Evolutionary conservation across 495 filamentous ascomycete genomes (phyloP).

Genomic region (Darksidea phi): DNA sequence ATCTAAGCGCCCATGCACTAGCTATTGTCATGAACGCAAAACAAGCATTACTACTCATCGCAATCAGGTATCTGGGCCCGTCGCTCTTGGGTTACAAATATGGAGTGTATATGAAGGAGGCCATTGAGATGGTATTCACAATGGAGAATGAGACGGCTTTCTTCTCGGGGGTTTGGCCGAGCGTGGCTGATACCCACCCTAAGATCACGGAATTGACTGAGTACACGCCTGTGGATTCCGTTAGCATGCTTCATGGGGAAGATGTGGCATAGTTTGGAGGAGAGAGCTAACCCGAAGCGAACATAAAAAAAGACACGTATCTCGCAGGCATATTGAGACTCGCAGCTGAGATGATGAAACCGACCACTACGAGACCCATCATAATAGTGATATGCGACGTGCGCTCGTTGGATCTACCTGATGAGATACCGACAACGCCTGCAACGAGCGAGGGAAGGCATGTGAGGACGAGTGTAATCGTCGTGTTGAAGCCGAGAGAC

Average conservation of each 20-base stretch:
- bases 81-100: slow-evolving; percentile 56
- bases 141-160: slow-evolving; percentile 55
- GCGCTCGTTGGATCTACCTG: slow-evolving; percentile 49
- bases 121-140: slow-evolving; percentile 49
- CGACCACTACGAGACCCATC: slow-evolving; percentile 49
- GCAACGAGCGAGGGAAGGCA: slow-evolving; percentile 52
- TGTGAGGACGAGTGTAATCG: slow-evolving; percentile 54
- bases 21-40: slow-evolving; percentile 47
- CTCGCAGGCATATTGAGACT: slow-evolving; percentile 49
- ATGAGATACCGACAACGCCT: slow-evolving; percentile 48
- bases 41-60: slow-evolving; percentile 50
- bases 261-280: no score
- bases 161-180: slow-evolving; percentile 50
- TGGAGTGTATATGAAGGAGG: slow-evolving; percentile 32
- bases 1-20: slow-evolving; percentile 47
- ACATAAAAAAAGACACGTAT: slow-evolving; percentile 55
- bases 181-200: slow-evolving; percentile 55
- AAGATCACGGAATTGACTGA: slow-evolving; percentile 53
- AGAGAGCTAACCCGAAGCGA: slow-evolving; percentile 42
- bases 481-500: slow-evolving; percentile 53
- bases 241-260: not conserved
- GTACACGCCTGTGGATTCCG: slow-evolving; percentile 37
- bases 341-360: slow-evolving; percentile 49
- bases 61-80: slow-evolving; percentile 50
- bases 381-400: slow-evolving; percentile 51